Percentiles rank a stretch among this genome's conserved stretches.
Evolutionary conservation across 805 yeast species (phyloP).

Genomic region (Yarrowia osloensis): DNA sequence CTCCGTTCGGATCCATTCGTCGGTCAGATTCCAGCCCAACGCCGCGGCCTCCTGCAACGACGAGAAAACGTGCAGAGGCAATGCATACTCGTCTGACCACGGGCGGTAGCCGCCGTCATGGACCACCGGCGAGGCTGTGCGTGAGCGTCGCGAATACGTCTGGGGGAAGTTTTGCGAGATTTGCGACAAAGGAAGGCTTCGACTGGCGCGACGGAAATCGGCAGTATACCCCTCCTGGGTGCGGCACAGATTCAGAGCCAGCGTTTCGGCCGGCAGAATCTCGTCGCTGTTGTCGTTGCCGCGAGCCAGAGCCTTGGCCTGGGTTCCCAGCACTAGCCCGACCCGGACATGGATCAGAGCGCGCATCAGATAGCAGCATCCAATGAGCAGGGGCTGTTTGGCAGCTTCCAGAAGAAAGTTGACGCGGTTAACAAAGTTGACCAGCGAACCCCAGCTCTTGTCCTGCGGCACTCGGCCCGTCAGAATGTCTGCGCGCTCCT

Average conservation of each 20-base stretch:
- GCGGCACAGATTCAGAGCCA: not conserved
- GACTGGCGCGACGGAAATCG: conserved; percentile 41
- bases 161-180: conserved; percentile 36
- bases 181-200: conserved; percentile 35
- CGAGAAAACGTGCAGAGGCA: conserved; percentile 46
- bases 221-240: conserved; percentile 35
- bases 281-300: not conserved
- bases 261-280: not conserved
- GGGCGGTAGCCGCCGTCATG: conserved; percentile 43
- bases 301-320: not conserved
- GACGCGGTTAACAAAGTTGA: conserved; percentile 41
- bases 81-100: conserved; percentile 40
- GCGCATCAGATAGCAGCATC: conserved; percentile 40
- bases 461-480: conserved; percentile 38
- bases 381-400: conserved; percentile 38
- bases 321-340: not conserved
- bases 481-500: conserved; percentile 43
- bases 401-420: conserved; percentile 35
- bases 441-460: conserved; percentile 45
- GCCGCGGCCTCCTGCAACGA: conserved; percentile 48
- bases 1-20: conserved; percentile 44
- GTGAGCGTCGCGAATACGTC: conserved; percentile 33
- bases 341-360: conserved; percentile 38
- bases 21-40: conserved; percentile 42
- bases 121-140: conserved; percentile 31